These are phyloP conservation scores for Torrubiella hemipterigena DNA, from an alignment of 2,329 filamentous ascomycete genomes.

Conservation along the genomic window DNA sequence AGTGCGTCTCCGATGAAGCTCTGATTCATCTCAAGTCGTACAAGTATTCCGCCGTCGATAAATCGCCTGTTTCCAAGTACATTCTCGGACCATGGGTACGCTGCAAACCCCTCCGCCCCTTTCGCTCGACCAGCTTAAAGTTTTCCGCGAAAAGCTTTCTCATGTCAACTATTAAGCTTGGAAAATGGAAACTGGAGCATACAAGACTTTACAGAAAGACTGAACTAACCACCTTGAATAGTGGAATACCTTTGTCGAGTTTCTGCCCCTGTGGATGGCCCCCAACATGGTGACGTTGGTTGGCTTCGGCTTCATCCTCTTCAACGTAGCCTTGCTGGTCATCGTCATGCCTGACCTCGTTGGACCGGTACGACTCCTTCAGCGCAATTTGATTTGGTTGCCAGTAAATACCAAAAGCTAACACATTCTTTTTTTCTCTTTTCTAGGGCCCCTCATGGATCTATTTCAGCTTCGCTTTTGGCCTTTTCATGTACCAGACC, in stretches of 20 bases:
- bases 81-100: constrained; percentile 91
- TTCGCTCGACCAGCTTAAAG: constrained; percentile 4
- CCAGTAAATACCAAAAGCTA: no score
- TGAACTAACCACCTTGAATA: no score
- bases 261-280: constrained; percentile 89
- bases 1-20: constrained; percentile 80
- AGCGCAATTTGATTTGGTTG: constrained; percentile 2
- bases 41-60: constrained; percentile 96
- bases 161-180: neutral
- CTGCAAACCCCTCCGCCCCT: constrained; percentile 8
- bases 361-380: constrained; percentile 56
- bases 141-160: neutral
- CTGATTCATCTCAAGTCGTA: constrained; percentile 86
- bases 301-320: constrained; percentile 88
- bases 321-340: constrained; percentile 63
- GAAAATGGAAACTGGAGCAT: no score
- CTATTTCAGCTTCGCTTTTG: constrained; percentile 91
- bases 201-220: no score
- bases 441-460: constrained; percentile 73
- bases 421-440: constrained; percentile 5
- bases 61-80: constrained; percentile 86
- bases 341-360: constrained; percentile 81
- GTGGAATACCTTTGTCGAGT: constrained; percentile 94
- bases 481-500: constrained; percentile 97
- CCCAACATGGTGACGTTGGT: constrained; percentile 96